Evolutionary conservation across 2,329 filamentous ascomycete species (phyloP), one percentile per base, ranked within the genome.

Genomic region (Arthrocladium fulminans): DNA sequence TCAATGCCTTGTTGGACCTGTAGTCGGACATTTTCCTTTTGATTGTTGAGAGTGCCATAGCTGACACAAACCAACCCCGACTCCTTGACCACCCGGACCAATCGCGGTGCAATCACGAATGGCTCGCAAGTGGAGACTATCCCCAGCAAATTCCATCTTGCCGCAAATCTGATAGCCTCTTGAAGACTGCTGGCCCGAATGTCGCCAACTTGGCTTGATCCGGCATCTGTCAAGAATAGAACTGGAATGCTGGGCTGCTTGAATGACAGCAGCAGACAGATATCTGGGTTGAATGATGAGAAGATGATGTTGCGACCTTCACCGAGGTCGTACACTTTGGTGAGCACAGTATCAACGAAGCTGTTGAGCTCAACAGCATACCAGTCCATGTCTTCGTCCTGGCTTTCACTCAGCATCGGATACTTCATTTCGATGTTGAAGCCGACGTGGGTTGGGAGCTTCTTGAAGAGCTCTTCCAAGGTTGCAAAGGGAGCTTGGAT

Each of bases 371-470:
- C 92, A 40, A 97, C 86, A 0, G 88, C 89, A 62, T 95, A 95
- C 2, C 86, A 86, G 64, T 96, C 90, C 88, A 97, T 96, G 58
- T 94, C 88, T 57, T 96, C 86, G 64, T 94, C 86, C 65, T 96
- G 88, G 50, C 81, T 87, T 72, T 98, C 94, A 64, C 90, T 84
- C 35, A 98, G 79, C 89, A 97, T 97, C 3, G 92, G 92, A 63
- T 98, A 98, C 69, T 98, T 97, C 77, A 98, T 86, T 71, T 98
- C 92, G 58, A 98, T 94, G 67, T 98, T 97, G 76, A 98, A 98
- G 12, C 92, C 89, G 19, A 94, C 85, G 12, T 79, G 75, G 54
- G 84, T 77, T 0, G 88, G 88, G 0, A 98, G 71, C 61, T 89
- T 83, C 59, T 79, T 78, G 70, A 98, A 96, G 63, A 97, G 81